phyloP scores from a whole-genome alignment of 352 stramenopile species.

The Phytophthora capsici region DNA sequence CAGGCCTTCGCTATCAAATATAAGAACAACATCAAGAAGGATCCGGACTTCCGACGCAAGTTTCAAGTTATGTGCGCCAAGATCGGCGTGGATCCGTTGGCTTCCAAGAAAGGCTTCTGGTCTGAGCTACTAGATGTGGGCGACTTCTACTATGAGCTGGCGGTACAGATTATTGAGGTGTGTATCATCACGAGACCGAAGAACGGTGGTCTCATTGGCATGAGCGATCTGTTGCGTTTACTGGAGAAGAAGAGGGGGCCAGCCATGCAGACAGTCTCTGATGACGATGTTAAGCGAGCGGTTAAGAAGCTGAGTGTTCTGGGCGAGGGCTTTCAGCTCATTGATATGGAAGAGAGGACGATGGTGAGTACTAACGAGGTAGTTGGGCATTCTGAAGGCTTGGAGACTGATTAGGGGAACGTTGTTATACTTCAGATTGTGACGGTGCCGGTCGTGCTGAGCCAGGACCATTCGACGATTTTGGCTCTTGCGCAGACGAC shows the following conservation, averaged over 20 bases:
- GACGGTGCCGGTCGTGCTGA: conserved; percentile 95
- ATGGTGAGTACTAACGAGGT: conserved; percentile 64
- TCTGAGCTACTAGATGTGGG: conserved; percentile 96
- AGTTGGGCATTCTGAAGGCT: background rate
- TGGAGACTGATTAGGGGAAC: background rate
- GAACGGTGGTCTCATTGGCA: conserved; percentile 85
- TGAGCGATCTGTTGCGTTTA: conserved; percentile 79
- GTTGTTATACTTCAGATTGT: conserved; percentile 73
- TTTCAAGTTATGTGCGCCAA: conserved; percentile 97
- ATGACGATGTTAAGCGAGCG: conserved; percentile 94
- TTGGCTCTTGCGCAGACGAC: conserved; percentile 90
- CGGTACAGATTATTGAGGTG: conserved; percentile 98
- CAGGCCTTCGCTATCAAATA: conserved; percentile 94
- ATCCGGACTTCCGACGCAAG: conserved; percentile 93
- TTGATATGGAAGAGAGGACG: conserved; percentile 91
- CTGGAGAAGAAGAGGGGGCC: conserved; percentile 72
- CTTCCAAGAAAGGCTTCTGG: conserved; percentile 99
- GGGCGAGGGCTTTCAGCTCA: conserved; percentile 94
- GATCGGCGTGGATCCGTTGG: conserved; percentile 97
- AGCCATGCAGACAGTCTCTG: conserved; percentile 79
- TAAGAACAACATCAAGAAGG: conserved; percentile 95
- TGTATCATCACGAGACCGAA: conserved; percentile 93
- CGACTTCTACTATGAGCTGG: conserved; percentile 99
- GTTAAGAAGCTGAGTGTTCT: conserved; percentile 96
- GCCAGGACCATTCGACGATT: conserved; percentile 94